phyloP scores from a whole-genome alignment of 2,329 filamentous ascomycete genomes.

The Xenosphaeropsis pyriputrescens region DNA sequence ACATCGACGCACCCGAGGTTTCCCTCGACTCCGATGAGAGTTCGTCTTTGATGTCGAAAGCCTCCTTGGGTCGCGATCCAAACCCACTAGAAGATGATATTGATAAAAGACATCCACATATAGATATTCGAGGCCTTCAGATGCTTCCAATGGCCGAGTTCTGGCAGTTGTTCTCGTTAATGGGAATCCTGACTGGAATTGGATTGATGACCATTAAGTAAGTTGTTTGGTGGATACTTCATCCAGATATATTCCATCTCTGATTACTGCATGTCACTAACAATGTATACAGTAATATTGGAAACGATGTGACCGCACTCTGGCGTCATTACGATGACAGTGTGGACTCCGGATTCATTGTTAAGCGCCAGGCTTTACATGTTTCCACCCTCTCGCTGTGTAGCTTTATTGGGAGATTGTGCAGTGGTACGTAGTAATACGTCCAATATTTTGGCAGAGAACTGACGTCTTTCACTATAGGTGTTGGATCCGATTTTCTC shows the following conservation, averaged over 20 bases:
- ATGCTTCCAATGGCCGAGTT: constrained; percentile 65
- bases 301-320: constrained; percentile 72
- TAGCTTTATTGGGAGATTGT: constrained; percentile 70
- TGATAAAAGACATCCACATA: constrained; percentile 59
- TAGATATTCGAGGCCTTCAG: constrained; percentile 80
- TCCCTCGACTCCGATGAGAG: constrained; percentile 48
- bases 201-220: constrained; percentile 99
- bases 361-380: constrained; percentile 74
- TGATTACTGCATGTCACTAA: constrained; percentile 14
- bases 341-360: constrained; percentile 59
- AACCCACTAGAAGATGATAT: constrained; percentile 30
- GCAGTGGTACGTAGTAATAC: constrained; percentile 44
- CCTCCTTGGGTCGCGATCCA: constrained; percentile 30
- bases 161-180: constrained; percentile 78
- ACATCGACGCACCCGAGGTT: constrained; percentile 13
- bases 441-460: not conserved
- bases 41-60: constrained; percentile 64
- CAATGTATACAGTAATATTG: constrained; percentile 60
- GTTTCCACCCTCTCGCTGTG: constrained; percentile 87
- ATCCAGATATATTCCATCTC: too few species aligned
- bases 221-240: constrained; percentile 19
- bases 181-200: constrained; percentile 83
- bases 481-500: constrained; percentile 82
- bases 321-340: constrained; percentile 76
- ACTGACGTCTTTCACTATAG: constrained; percentile 22